phyloP scores from a whole-genome alignment of 768 basidiomycete genomes.

The Hygrocybe coccinea region DNA sequence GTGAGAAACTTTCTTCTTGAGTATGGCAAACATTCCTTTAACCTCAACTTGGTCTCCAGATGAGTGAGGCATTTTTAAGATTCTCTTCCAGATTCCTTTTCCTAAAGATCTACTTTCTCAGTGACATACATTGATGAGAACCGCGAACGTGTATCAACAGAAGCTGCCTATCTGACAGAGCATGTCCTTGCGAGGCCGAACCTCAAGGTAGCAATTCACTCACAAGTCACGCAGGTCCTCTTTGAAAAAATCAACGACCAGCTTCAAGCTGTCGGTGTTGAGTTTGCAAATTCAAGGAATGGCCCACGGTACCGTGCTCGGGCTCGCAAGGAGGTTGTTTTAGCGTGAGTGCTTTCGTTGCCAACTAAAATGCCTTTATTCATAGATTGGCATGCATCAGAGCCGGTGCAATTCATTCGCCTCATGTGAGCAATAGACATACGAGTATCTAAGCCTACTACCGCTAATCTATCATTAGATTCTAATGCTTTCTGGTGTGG shows the following conservation, averaged over 20 bases:
- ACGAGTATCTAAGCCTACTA: neutral
- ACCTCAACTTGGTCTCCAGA: slow-evolving; percentile 24
- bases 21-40: neutral
- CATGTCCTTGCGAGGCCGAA: slow-evolving; percentile 62
- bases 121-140: slow-evolving; percentile 63
- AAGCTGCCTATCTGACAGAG: slow-evolving; percentile 62
- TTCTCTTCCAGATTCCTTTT: neutral
- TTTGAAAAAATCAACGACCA: slow-evolving; percentile 41
- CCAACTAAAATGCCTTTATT: slow-evolving; percentile 1
- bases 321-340: slow-evolving; percentile 55
- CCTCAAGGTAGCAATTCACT: slow-evolving; percentile 53
- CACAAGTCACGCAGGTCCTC: slow-evolving; percentile 54
- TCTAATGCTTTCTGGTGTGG: slow-evolving; percentile 72
- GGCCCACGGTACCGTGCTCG: slow-evolving; percentile 41
- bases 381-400: slow-evolving; percentile 23
- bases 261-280: slow-evolving; percentile 55
- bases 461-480: slow-evolving; percentile 36
- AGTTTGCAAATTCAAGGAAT: slow-evolving; percentile 42
- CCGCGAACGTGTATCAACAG: slow-evolving; percentile 54
- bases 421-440: slow-evolving; percentile 35
- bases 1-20: slow-evolving; percentile 31
- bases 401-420: slow-evolving; percentile 57
- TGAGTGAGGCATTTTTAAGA: slow-evolving; percentile 32
- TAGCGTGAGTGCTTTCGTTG: slow-evolving; percentile 43
- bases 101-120: slow-evolving; percentile 20